Conservation (phyloP, 2,329 filamentous ascomycete genomes). For the Colletotrichum salicis region DNA sequence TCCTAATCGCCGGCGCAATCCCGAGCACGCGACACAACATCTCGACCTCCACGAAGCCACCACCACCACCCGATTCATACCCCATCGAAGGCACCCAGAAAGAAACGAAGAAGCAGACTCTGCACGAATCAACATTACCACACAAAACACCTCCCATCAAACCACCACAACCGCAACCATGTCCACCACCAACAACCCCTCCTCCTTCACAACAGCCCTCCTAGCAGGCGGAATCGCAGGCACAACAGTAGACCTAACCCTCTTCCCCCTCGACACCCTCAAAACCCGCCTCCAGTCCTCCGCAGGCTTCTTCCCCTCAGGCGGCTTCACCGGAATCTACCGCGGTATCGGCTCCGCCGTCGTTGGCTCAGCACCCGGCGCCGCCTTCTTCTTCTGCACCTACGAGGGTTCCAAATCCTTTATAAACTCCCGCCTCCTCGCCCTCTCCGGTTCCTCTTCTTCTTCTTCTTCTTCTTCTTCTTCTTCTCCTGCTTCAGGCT, state of each 20-base stretch:
- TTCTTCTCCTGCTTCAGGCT: constrained; percentile 36
- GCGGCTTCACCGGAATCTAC: constrained; percentile 93
- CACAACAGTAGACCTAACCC: constrained; percentile 94
- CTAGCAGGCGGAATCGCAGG: constrained; percentile 90
- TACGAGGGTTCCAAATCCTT: constrained; percentile 81
- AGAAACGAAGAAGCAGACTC: background rate
- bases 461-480: constrained; percentile 43
- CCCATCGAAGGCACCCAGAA: background rate
- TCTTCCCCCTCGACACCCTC: constrained; percentile 97
- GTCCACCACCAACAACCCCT: constrained; percentile 33
- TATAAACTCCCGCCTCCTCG: constrained; percentile 49
- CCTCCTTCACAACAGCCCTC: constrained; percentile 69
- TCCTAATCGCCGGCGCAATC: background rate
- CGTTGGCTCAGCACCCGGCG: constrained; percentile 90
- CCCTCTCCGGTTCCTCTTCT: constrained; percentile 44
- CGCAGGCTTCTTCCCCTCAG: constrained; percentile 79
- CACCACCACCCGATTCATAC: background rate
- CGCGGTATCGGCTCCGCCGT: constrained; percentile 89
- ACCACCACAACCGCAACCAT: background rate
- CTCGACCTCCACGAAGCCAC: background rate
- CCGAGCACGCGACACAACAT: constrained; percentile 12
- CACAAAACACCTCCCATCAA: background rate
- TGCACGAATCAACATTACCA: background rate
- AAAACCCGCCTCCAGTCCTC: constrained; percentile 96
- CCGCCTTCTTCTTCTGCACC: constrained; percentile 96